Percentiles rank a stretch among this genome's conserved stretches.
Conservation (phyloP, 106 monocot species). For the Dendrobium huoshanense region DNA sequence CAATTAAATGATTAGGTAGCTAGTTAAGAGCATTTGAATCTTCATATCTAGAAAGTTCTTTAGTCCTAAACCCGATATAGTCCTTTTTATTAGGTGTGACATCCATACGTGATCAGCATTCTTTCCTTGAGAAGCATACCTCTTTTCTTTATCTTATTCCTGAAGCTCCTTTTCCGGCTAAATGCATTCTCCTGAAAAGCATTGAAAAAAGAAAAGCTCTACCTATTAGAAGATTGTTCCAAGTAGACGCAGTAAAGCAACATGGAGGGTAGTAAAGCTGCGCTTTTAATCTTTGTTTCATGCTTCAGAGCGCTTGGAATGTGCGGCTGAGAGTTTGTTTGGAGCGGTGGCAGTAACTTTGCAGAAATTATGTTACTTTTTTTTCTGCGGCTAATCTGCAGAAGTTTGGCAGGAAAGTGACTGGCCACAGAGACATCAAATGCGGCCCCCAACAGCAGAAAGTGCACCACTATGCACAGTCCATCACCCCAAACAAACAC, state of each 20-base stretch:
- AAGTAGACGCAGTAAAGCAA: not conserved
- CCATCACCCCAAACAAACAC: too few species aligned
- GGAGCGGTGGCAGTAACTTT: too few species aligned
- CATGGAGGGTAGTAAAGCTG: too few species aligned
- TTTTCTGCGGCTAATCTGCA: too few species aligned
- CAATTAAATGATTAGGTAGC: not conserved
- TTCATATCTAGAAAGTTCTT: not conserved
- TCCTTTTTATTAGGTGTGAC: not conserved
- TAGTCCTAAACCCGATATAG: not conserved
- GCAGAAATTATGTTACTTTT: too few species aligned
- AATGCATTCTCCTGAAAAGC: constrained; percentile 73
- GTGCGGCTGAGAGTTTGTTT: not conserved
- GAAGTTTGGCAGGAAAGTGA: too few species aligned
- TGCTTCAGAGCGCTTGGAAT: not conserved
- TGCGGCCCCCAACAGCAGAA: too few species aligned
- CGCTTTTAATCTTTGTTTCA: not conserved
- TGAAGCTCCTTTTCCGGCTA: too few species aligned
- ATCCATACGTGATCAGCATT: not conserved
- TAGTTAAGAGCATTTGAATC: not conserved
- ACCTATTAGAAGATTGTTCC: not conserved
- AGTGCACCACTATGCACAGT: too few species aligned
- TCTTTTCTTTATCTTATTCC: constrained; percentile 91
- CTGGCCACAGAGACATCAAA: too few species aligned
- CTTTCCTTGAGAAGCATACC: constrained; percentile 27
- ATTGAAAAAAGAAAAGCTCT: not conserved